phyloP scores from a whole-genome alignment of 148 eudicot genomes.

The Spergularia marina region DNA sequence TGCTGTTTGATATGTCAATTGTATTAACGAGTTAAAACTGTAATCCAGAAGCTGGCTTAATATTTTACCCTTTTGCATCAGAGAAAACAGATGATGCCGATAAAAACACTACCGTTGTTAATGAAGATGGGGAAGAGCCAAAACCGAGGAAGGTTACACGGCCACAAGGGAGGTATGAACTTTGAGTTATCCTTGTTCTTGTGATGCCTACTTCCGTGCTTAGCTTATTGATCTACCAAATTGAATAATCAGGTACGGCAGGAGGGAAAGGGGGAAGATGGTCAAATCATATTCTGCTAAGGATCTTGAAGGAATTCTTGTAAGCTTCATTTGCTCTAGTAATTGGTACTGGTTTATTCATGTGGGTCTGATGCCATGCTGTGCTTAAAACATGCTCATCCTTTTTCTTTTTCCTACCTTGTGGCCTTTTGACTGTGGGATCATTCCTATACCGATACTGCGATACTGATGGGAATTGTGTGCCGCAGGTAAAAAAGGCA shows the following conservation, averaged over 20 bases:
- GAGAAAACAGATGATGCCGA: conserved; percentile 39
- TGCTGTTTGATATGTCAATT: background rate
- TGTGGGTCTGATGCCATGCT: no score
- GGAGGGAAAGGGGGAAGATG: conserved; percentile 77
- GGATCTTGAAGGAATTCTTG: conserved; percentile 95
- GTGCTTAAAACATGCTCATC: background rate
- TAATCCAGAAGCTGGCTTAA: background rate
- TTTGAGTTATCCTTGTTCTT: background rate
- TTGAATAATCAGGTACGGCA: conserved; percentile 59
- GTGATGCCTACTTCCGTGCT: background rate
- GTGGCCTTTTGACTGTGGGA: background rate
- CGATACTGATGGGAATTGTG: conserved; percentile 3
- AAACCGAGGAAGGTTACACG: conserved; percentile 61
- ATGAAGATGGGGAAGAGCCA: conserved; percentile 28
- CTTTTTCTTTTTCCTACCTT: background rate
- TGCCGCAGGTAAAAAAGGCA: conserved; percentile 49
- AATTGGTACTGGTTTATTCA: no score
- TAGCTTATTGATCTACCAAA: background rate
- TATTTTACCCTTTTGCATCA: conserved; percentile 16
- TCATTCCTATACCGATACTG: background rate
- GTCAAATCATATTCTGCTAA: conserved; percentile 62
- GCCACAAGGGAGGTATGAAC: conserved; percentile 82
- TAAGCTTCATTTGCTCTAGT: conserved; percentile 36
- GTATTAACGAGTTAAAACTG: background rate
- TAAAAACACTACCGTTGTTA: conserved; percentile 21